These are phyloP conservation scores for Mycena galopus DNA, from an alignment of 768 basidiomycete genomes.

Conservation along the genomic window DNA sequence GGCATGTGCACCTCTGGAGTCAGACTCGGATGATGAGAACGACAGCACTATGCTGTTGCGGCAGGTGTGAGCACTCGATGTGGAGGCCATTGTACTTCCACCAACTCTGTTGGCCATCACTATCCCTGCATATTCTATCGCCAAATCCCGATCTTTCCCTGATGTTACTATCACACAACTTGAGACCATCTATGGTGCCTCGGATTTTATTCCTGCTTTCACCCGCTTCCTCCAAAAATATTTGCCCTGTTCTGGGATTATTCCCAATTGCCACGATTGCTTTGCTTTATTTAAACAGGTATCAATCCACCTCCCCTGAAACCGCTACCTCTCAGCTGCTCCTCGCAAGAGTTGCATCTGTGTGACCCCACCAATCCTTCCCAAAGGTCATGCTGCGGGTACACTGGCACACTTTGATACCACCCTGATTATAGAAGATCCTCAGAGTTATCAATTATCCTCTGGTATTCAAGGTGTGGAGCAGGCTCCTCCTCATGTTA, in stretches of 20 bases:
- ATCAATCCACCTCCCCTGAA: neutral
- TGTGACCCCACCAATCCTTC: slow-evolving; percentile 2
- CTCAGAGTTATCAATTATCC: neutral
- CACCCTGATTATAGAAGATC: slow-evolving; percentile 25
- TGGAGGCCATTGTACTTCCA: neutral
- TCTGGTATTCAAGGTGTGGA: slow-evolving; percentile 9
- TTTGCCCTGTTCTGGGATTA: neutral
- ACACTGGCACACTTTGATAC: slow-evolving; percentile 28
- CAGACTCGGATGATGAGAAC: slow-evolving; percentile 18
- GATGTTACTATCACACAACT: slow-evolving; percentile 26
- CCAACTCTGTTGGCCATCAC: neutral
- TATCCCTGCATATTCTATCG: slow-evolving; percentile 6
- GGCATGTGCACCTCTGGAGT: neutral
- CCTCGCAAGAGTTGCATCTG: neutral
- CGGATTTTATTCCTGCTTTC: slow-evolving; percentile 28
- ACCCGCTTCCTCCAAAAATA: slow-evolving; percentile 25
- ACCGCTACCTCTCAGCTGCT: slow-evolving; percentile 16
- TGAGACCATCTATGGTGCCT: slow-evolving; percentile 7
- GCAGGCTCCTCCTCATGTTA: no score
- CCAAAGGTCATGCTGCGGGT: neutral
- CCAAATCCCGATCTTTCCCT: slow-evolving; percentile 25
- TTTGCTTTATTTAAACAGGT: slow-evolving; percentile 31
- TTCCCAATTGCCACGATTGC: slow-evolving; percentile 19
- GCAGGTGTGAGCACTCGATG: no score
- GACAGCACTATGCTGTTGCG: no score